Evolutionary conservation across 352 stramenopile species (phyloP).

Genomic region (Pythium pyrilobum): DNA sequence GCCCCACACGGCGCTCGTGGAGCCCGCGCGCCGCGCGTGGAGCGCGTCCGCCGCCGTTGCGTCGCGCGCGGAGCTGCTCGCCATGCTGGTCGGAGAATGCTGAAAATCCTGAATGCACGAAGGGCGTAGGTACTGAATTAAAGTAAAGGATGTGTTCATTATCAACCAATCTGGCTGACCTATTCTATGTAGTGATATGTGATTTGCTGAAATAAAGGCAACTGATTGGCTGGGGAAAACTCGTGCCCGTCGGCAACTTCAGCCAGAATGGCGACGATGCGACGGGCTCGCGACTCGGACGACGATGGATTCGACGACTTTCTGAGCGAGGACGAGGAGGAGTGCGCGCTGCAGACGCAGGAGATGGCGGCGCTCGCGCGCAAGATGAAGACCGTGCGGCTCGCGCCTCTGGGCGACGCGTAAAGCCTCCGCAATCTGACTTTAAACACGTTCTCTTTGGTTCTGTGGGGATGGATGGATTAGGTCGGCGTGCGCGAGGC

Average conservation of each 20-base stretch:
- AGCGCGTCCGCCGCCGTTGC: background rate
- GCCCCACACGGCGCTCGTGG: conserved; percentile 72
- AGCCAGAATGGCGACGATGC: too few species aligned
- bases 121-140: too few species aligned
- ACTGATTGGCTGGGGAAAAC: too few species aligned
- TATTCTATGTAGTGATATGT: too few species aligned
- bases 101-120: too few species aligned
- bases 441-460: background rate
- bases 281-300: conserved; percentile 12
- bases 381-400: conserved; percentile 47
- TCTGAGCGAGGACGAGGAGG: conserved; percentile 49
- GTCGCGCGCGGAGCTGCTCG: background rate
- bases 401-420: background rate
- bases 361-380: conserved; percentile 52
- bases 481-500: conserved; percentile 65
- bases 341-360: conserved; percentile 35
- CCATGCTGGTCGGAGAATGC: background rate
- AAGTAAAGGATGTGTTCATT: too few species aligned
- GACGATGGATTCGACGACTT: conserved; percentile 70
- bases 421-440: background rate
- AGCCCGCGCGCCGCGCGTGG: conserved; percentile 39
- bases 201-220: too few species aligned
- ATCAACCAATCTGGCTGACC: too few species aligned
- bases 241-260: too few species aligned
- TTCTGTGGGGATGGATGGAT: too few species aligned